phyloP scores from a whole-genome alignment of 805 yeast species.

The Debaryomyces hansenii region DNA sequence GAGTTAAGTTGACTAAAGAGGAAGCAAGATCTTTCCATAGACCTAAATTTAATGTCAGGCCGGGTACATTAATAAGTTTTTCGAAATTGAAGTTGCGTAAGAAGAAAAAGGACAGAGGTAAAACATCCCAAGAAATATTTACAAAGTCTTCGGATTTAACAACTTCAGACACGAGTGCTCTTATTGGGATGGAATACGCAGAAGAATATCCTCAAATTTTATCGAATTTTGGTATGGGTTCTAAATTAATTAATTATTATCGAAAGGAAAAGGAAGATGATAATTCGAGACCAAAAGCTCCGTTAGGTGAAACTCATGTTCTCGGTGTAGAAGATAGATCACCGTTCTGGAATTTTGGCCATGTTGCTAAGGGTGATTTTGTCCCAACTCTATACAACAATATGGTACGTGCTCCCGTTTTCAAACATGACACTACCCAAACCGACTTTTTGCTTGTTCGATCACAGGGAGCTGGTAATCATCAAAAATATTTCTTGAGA shows the following conservation, averaged over 20 bases:
- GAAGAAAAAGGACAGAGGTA: conserved; percentile 86
- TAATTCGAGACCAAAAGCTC: conserved; percentile 78
- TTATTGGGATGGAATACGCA: conserved; percentile 81
- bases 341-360: conserved; percentile 98
- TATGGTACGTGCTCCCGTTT: conserved; percentile 89
- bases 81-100: conserved; percentile 75
- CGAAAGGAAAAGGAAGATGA: conserved; percentile 82
- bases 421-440: conserved; percentile 72
- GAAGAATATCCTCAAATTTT: conserved; percentile 85
- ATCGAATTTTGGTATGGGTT: conserved; percentile 94
- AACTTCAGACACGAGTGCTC: conserved; percentile 75
- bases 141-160: conserved; percentile 73
- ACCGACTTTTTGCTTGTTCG: conserved; percentile 84
- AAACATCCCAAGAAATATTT: conserved; percentile 73
- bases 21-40: conserved; percentile 81
- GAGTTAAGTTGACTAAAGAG: conserved; percentile 66
- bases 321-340: conserved; percentile 94
- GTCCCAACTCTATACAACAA: conserved; percentile 93
- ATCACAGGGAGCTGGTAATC: conserved; percentile 77
- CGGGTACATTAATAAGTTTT: conserved; percentile 76
- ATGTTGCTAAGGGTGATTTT: conserved; percentile 89
- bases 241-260: conserved; percentile 88
- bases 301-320: conserved; percentile 93
- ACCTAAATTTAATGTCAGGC: conserved; percentile 69
- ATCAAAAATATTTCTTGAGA: conserved; percentile 68